Conservation (phyloP, 441 rosid genomes). For the Pelargonium fulgidum region DNA sequence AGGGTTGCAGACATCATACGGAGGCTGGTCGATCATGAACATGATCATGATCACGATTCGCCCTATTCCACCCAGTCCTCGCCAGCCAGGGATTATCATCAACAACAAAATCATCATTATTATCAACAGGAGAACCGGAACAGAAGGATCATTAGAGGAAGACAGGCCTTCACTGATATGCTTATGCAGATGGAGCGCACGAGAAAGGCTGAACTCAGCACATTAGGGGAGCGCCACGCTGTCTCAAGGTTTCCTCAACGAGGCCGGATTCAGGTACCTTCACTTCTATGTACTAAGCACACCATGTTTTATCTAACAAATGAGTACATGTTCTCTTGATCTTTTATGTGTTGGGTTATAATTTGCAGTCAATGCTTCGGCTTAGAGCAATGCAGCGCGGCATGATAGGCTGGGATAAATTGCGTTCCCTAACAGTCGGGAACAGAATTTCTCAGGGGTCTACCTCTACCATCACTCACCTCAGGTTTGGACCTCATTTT, state of each 20-base stretch:
- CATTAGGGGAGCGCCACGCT: slow-evolving; percentile 37
- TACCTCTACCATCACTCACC: background rate
- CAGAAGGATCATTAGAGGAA: slow-evolving; percentile 48
- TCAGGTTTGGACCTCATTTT: background rate
- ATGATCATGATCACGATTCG: slow-evolving; percentile 19
- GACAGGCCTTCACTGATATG: slow-evolving; percentile 75
- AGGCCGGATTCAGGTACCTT: slow-evolving; percentile 65
- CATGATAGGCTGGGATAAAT: too few relatives aligned
- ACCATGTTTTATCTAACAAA: too few relatives aligned
- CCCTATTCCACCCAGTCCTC: background rate
- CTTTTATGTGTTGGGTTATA: too few relatives aligned
- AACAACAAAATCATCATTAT: too few relatives aligned
- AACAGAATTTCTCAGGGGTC: background rate
- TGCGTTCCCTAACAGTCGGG: background rate
- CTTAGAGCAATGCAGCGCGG: too few relatives aligned
- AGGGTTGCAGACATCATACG: slow-evolving; percentile 66
- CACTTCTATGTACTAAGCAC: background rate
- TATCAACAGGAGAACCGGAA: background rate
- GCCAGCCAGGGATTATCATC: background rate
- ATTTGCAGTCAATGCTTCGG: too few relatives aligned
- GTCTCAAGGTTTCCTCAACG: slow-evolving; percentile 69
- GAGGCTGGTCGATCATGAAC: slow-evolving; percentile 39
- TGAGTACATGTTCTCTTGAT: too few relatives aligned
- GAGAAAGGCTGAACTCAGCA: slow-evolving; percentile 47
- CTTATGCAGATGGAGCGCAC: slow-evolving; percentile 53